A percentile compares a stretch with the other conserved stretches of the same genome.
phyloP scores from a whole-genome alignment of 345 rosid species.

The Cardamine resedifolia region DNA sequence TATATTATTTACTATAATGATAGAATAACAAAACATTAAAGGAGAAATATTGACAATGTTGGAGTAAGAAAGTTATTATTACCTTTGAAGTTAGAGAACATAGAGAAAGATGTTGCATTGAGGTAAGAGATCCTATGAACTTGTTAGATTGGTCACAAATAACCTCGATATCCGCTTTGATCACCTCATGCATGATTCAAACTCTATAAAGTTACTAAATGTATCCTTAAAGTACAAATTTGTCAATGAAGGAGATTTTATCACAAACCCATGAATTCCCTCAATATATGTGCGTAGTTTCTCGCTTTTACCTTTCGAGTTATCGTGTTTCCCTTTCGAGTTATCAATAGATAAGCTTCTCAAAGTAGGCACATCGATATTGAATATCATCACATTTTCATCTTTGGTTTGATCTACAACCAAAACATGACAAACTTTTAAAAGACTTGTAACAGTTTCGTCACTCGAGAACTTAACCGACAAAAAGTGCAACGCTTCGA shows the following conservation, averaged over 20 bases:
- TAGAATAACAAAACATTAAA: background rate
- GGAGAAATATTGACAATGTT: background rate
- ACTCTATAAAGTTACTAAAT: background rate
- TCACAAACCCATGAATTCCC: slow-evolving; percentile 11
- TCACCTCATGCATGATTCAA: slow-evolving; percentile 9
- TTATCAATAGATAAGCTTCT: background rate
- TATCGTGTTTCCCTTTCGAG: no score
- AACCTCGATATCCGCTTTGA: background rate
- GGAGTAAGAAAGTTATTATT: background rate
- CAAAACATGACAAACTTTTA: background rate
- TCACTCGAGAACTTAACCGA: background rate
- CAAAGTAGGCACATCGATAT: background rate
- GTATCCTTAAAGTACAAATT: background rate
- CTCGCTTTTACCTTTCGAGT: no score
- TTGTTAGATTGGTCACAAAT: background rate
- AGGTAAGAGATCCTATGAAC: slow-evolving; percentile 19
- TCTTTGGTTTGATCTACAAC: background rate
- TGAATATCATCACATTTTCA: background rate
- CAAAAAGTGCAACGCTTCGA: background rate
- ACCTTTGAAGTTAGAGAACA: slow-evolving; percentile 18
- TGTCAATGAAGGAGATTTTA: background rate
- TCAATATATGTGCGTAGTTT: no score
- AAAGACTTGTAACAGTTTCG: background rate
- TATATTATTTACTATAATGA: background rate
- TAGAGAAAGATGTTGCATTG: slow-evolving; percentile 3